Evolutionary conservation across 2,329 filamentous ascomycete species (phyloP), one percentile per base, ranked within the genome.

Genomic region (Fusarium sp.): DNA sequence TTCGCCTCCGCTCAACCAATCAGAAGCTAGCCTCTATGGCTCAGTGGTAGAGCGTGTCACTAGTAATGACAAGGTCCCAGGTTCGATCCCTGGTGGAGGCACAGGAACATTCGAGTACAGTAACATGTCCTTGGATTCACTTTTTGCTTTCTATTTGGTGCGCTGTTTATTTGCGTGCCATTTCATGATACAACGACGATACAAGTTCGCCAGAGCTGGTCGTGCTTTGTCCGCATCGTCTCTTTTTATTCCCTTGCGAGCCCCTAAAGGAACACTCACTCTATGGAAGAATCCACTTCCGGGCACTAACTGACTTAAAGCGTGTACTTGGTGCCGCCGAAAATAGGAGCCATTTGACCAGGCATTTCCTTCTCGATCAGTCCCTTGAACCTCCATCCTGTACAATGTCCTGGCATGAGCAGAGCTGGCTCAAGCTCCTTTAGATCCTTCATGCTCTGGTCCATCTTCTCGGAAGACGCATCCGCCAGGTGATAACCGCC

Each of bases 321-420:
- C 2, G n/a, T 72, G 29, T 80, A 82, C 50, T 76, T 86, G 20
- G 84, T 84, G 3, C 87, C 87, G 13, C 87, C 87, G 11, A 87
- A 87, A 24, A 84, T 85, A 27, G 87, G 87, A 11, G 86, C 86
- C 67, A 89, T 73, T 4, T 80, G 80, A 2, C 87, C 87, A 1
- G 86, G 85, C 83, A 89, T 87, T 40, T 83, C 79, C 67, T 83
- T 85, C 77, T 37, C 54, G 37, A 57, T 37, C 2, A 24, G 54
- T 83, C 83, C 71, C 76, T 89, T 89, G 37, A 86, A 87, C 70
- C 87, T 82, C 87, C 87, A 90, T 5, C 88, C 88, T 0, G 87
- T 86, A 72, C 87, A 89, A 76, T 90, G 88, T 0, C 88, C 88
- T 0, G 88, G 87, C 76, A 89, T 82, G 5, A 89, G 75, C 0